A percentile compares a stretch with the other conserved stretches of the same genome.
Evolutionary conservation across 371 early-diverging fungal species (phyloP).

Genomic region (Vavraia culicis): DNA sequence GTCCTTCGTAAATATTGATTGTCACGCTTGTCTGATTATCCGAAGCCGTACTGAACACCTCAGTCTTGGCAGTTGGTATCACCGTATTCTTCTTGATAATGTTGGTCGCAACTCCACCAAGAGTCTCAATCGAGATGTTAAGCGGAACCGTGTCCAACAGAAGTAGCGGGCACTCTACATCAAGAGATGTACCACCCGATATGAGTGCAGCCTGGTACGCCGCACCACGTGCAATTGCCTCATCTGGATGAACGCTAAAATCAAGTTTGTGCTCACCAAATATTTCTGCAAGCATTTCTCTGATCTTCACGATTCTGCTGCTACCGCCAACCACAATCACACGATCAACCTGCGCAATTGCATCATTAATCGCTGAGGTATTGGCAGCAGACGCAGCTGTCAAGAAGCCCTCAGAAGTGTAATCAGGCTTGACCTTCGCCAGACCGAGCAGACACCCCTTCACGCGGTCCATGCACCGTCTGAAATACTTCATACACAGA

Average conservation of each 20-base stretch:
- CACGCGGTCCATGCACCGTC: slow-evolving; percentile 69
- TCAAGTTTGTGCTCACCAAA: slow-evolving; percentile 87
- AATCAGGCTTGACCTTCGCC: slow-evolving; percentile 50
- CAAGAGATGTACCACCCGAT: slow-evolving; percentile 51
- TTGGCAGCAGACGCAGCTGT: slow-evolving; percentile 1
- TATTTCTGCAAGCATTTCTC: slow-evolving; percentile 74
- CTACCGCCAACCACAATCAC: slow-evolving; percentile 96
- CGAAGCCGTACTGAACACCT: slow-evolving; percentile 70
- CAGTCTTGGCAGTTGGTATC: slow-evolving; percentile 65
- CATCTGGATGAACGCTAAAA: slow-evolving; percentile 89
- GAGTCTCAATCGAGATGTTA: slow-evolving; percentile 69
- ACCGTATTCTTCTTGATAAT: slow-evolving; percentile 68
- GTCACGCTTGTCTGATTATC: slow-evolving; percentile 74
- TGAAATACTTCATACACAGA: slow-evolving; percentile 72
- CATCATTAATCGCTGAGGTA: slow-evolving; percentile 3
- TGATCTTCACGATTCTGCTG: slow-evolving; percentile 97
- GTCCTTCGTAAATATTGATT: slow-evolving; percentile 74
- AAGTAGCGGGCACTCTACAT: slow-evolving; percentile 15
- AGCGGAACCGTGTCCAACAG: slow-evolving; percentile 68
- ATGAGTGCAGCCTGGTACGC: slow-evolving; percentile 81
- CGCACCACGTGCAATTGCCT: slow-evolving; percentile 88
- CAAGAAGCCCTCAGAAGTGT: slow-evolving; percentile 16
- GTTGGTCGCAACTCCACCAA: slow-evolving; percentile 78
- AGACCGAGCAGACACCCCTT: slow-evolving; percentile 73
- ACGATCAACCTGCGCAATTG: slow-evolving; percentile 64